phyloP scores from a whole-genome alignment of 1,284 basidiomycete species.

The Naganishia sp. region DNA sequence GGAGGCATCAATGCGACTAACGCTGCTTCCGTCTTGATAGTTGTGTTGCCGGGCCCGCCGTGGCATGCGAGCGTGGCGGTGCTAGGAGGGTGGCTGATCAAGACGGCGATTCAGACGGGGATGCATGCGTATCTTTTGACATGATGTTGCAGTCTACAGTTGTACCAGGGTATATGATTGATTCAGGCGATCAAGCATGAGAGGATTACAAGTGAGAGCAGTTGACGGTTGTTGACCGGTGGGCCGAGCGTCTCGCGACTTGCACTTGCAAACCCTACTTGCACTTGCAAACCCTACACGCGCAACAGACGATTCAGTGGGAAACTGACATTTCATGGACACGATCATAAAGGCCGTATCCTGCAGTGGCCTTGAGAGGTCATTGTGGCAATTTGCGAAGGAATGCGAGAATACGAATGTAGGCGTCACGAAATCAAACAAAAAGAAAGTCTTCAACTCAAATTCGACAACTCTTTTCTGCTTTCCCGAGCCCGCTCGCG shows the following conservation, averaged over 20 bases:
- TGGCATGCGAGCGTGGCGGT: conserved; percentile 75
- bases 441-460: neutral
- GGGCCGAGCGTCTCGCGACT: too few species aligned
- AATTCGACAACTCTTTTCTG: neutral
- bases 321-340: too few species aligned
- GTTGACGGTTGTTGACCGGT: too few species aligned
- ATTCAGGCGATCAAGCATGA: too few species aligned
- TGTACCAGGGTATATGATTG: neutral
- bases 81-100: conserved; percentile 71
- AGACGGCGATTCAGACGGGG: conserved; percentile 45
- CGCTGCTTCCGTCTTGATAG: conserved; percentile 4
- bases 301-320: too few species aligned
- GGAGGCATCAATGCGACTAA: neutral
- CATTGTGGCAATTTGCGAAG: too few species aligned
- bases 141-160: neutral
- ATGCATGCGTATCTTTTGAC: conserved; percentile 9
- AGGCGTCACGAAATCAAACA: neutral
- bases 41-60: conserved; percentile 56
- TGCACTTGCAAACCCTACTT: too few species aligned
- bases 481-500: neutral
- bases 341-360: too few species aligned
- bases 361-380: too few species aligned
- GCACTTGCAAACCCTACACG: too few species aligned
- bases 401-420: too few species aligned
- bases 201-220: too few species aligned